Evolutionary conservation across 2,329 filamentous ascomycete genomes (phyloP).

Genomic region (Teratosphaeria nubilosa): DNA sequence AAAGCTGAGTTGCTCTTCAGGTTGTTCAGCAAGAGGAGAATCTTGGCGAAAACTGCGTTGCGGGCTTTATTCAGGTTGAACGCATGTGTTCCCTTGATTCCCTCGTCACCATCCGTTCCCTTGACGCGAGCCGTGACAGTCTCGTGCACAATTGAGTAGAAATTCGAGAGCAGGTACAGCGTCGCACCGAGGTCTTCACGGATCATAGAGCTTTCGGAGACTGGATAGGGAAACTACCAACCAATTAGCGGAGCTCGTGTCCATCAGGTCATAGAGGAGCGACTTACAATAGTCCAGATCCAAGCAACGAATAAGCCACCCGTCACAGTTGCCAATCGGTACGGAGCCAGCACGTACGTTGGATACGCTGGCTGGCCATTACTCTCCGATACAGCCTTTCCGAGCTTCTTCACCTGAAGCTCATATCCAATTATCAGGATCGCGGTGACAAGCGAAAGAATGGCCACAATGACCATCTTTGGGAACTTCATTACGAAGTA

Average conservation of each 20-base stretch:
- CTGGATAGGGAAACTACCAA: conserved; percentile 52
- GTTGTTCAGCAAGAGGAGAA: conserved; percentile 51
- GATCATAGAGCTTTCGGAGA: conserved; percentile 60
- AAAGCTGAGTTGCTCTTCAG: conserved; percentile 56
- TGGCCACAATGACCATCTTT: conserved; percentile 50
- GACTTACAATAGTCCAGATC: conserved; percentile 8
- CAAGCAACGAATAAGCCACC: conserved; percentile 50
- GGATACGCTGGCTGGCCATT: conserved; percentile 61
- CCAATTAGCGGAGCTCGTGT: neutral
- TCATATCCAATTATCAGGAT: conserved; percentile 44
- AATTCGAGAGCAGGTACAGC: conserved; percentile 63
- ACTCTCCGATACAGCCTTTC: conserved; percentile 39
- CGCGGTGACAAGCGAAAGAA: conserved; percentile 52
- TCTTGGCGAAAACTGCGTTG: conserved; percentile 55
- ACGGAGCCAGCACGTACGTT: conserved; percentile 59
- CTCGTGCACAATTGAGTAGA: conserved; percentile 60
- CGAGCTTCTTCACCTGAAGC: conserved; percentile 58
- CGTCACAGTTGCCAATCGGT: conserved; percentile 57
- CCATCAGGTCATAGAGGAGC: neutral
- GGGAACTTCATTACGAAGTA: conserved; percentile 60
- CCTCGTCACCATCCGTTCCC: conserved; percentile 45
- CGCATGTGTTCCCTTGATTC: conserved; percentile 41
- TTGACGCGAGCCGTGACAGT: conserved; percentile 53
- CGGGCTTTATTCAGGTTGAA: conserved; percentile 47
- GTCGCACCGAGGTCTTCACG: conserved; percentile 58